Evolutionary conservation across 495 filamentous ascomycete genomes (phyloP).

Genomic region (Hypoxylon intermedium): DNA sequence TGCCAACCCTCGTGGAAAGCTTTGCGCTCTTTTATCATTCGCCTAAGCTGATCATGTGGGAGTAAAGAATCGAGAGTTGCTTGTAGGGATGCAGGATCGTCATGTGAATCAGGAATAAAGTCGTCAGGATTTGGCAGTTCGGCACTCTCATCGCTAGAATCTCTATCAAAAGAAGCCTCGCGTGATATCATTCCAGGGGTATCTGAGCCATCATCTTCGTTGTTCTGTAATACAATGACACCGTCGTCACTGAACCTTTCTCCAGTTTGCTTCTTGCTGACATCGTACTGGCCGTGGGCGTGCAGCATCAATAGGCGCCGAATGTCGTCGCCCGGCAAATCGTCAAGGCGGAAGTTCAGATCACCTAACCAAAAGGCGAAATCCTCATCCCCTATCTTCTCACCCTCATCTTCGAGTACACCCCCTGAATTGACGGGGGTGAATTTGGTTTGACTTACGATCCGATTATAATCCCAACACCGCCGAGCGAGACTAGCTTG

Average conservation of each 20-base stretch:
- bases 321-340: slow-evolving; percentile 88
- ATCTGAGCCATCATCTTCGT: slow-evolving; percentile 46
- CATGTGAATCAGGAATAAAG: slow-evolving; percentile 58
- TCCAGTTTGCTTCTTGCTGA: slow-evolving; percentile 47
- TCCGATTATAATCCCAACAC: slow-evolving; percentile 88
- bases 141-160: slow-evolving; percentile 47
- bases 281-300: slow-evolving; percentile 76
- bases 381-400: slow-evolving; percentile 87
- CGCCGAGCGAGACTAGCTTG: slow-evolving; percentile 77
- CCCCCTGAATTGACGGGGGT: slow-evolving; percentile 68
- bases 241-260: slow-evolving; percentile 51
- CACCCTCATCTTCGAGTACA: slow-evolving; percentile 60
- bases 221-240: slow-evolving; percentile 49
- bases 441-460: slow-evolving; percentile 75
- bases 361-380: slow-evolving; percentile 97
- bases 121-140: slow-evolving; percentile 61
- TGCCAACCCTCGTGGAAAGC: slow-evolving; percentile 90
- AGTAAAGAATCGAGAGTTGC: slow-evolving; percentile 86
- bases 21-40: slow-evolving; percentile 74
- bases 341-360: slow-evolving; percentile 91
- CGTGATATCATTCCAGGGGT: slow-evolving; percentile 42
- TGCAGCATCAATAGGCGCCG: slow-evolving; percentile 83
- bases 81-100: slow-evolving; percentile 69
- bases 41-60: slow-evolving; percentile 85
- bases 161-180: slow-evolving; percentile 42